phyloP scores from a whole-genome alignment of 148 eudicot genomes.

The Vaccinium myrtillus region DNA sequence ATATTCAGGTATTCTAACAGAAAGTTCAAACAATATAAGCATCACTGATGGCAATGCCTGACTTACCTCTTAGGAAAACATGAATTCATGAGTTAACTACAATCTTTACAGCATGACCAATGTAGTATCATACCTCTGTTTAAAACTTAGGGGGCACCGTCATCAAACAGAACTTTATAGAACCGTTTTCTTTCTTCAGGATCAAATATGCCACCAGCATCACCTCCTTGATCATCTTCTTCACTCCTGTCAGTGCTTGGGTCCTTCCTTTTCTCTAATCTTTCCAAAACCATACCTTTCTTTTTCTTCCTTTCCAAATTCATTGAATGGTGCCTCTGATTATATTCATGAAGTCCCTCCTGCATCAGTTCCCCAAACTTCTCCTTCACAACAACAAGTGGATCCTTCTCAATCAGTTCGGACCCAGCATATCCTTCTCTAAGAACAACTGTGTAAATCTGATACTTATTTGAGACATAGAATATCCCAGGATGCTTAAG shows the following conservation, averaged over 20 bases:
- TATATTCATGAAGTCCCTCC: slow-evolving; percentile 83
- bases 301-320: slow-evolving; percentile 67
- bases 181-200: slow-evolving; percentile 92
- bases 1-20: not conserved
- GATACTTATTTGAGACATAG: slow-evolving; percentile 84
- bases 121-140: slow-evolving; percentile 15
- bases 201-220: slow-evolving; percentile 70
- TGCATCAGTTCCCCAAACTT: slow-evolving; percentile 93
- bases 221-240: slow-evolving; percentile 51
- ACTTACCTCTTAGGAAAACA: not conserved
- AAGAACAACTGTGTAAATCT: slow-evolving; percentile 74
- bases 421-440: slow-evolving; percentile 77
- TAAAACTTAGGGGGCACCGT: slow-evolving; percentile 28
- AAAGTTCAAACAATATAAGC: not conserved
- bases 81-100: not conserved
- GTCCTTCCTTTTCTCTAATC: slow-evolving; percentile 32
- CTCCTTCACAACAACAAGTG: slow-evolving; percentile 81
- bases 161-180: slow-evolving; percentile 77
- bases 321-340: slow-evolving; percentile 52
- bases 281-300: slow-evolving; percentile 38
- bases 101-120: not conserved
- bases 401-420: slow-evolving; percentile 69
- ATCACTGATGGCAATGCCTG: not conserved
- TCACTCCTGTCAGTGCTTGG: slow-evolving; percentile 35
- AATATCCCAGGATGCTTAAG: slow-evolving; percentile 90